Percentiles rank a stretch among this genome's conserved stretches.
Evolutionary conservation across 768 basidiomycete genomes (phyloP).

Genomic region (Hygrophoropsis aurantiaca): DNA sequence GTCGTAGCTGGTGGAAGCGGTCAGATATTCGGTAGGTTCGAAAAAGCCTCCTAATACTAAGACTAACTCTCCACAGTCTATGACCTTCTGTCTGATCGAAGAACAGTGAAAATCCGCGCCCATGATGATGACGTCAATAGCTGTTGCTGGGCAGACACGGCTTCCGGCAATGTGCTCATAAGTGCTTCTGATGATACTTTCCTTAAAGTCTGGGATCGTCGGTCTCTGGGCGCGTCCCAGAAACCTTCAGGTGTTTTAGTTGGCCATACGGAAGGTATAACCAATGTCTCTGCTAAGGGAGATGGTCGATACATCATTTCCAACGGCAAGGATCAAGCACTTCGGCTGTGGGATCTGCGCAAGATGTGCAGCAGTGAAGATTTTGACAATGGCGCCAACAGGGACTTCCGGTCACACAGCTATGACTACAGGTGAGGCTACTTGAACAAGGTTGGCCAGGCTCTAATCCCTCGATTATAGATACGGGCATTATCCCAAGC

Average conservation of each 20-base stretch:
- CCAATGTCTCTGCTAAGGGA: conserved; percentile 92
- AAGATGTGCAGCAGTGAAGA: conserved; percentile 83
- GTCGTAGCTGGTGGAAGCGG: conserved; percentile 90
- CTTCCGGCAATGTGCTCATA: conserved; percentile 90
- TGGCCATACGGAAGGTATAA: conserved; percentile 95
- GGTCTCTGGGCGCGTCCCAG: conserved; percentile 43
- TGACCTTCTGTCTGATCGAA: conserved; percentile 76
- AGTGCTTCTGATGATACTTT: conserved; percentile 95
- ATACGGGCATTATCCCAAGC: conserved; percentile 64
- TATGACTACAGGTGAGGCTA: conserved; percentile 82
- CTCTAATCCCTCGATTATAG: conserved; percentile 35
- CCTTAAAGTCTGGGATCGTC: conserved; percentile 85
- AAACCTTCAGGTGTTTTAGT: conserved; percentile 92
- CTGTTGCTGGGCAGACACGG: conserved; percentile 92
- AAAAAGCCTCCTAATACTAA: no score
- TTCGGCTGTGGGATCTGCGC: conserved; percentile 91
- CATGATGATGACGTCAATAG: conserved; percentile 93
- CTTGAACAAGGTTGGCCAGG: not conserved
- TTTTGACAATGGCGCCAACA: conserved; percentile 51
- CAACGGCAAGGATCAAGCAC: conserved; percentile 93
- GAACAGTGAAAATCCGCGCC: conserved; percentile 84
- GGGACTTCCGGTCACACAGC: conserved; percentile 53
- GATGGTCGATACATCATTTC: conserved; percentile 95
- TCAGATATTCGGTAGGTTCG: conserved; percentile 65
- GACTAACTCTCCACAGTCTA: conserved; percentile 65